These are phyloP conservation scores for Schwanniomyces vanrijiae DNA, from an alignment of 805 yeast species.

Conservation along the genomic window DNA sequence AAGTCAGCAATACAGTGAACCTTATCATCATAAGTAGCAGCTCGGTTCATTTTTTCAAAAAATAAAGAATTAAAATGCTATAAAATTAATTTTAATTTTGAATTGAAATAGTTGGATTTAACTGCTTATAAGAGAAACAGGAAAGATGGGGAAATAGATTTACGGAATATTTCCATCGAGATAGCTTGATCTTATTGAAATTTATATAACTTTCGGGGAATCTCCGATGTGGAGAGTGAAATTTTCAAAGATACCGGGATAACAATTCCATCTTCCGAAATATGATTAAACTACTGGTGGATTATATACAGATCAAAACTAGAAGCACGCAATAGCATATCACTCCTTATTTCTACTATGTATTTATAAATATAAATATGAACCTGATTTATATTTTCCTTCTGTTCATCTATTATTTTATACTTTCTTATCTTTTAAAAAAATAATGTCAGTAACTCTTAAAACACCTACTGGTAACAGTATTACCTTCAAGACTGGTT, in stretches of 20 bases:
- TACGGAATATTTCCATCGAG: not conserved
- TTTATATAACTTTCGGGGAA: not conserved
- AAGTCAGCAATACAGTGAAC: slow-evolving; percentile 21
- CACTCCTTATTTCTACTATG: too few relatives aligned
- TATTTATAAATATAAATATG: too few relatives aligned
- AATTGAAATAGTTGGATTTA: too few relatives aligned
- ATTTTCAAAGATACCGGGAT: too few relatives aligned
- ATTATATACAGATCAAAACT: too few relatives aligned
- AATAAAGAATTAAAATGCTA: too few relatives aligned
- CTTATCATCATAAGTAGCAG: not conserved
- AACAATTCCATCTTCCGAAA: too few relatives aligned
- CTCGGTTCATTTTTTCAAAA: slow-evolving; percentile 5
- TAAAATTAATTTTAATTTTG: too few relatives aligned
- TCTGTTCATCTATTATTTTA: not conserved
- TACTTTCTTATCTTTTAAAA: not conserved
- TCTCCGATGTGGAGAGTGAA: not conserved
- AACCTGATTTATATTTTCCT: not conserved
- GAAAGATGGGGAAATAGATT: not conserved
- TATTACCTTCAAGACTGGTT: slow-evolving; percentile 33
- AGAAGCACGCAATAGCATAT: too few relatives aligned
- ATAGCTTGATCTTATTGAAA: not conserved
- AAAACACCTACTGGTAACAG: slow-evolving; percentile 28
- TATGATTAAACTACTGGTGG: too few relatives aligned
- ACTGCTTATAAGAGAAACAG: too few relatives aligned
- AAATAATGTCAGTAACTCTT: slow-evolving; percentile 17